phyloP scores from a whole-genome alignment of 768 basidiomycete species.

The Auricularia heimuer region DNA sequence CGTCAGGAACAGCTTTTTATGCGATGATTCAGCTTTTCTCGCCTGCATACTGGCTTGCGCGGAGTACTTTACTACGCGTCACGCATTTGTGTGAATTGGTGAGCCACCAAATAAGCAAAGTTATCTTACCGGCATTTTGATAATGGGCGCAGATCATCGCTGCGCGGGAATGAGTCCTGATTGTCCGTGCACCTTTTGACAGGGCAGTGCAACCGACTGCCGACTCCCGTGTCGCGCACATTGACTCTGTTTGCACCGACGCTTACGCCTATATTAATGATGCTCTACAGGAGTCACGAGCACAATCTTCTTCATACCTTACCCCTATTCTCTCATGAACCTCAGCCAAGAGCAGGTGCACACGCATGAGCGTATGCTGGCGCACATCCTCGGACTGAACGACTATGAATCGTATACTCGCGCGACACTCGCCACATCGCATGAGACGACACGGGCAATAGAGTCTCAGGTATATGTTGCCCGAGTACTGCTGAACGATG shows the following conservation, averaged over 20 bases:
- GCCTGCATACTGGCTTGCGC: no score
- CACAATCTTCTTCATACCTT: neutral
- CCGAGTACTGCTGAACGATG: neutral
- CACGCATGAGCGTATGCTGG: neutral
- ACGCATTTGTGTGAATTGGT: neutral
- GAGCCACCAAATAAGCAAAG: neutral
- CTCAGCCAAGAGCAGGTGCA: neutral
- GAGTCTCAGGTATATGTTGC: neutral
- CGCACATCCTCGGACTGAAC: neutral
- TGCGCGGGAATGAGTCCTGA: neutral
- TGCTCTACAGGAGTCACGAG: neutral
- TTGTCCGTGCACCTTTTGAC: neutral
- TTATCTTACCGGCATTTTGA: neutral
- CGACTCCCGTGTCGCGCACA: neutral
- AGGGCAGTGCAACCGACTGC: neutral
- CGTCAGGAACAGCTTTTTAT: no score
- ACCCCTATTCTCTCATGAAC: neutral
- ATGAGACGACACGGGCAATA: neutral
- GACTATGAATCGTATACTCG: neutral
- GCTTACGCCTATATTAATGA: neutral
- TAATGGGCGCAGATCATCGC: neutral
- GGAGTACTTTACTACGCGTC: no score
- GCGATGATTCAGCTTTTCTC: no score
- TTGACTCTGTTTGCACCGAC: neutral
- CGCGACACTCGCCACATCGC: neutral